Percentiles rank a stretch among this genome's conserved stretches.
Conservation (phyloP, 192 early-diverging fungal genomes). For the Phlyctochytrium arcticum region DNA sequence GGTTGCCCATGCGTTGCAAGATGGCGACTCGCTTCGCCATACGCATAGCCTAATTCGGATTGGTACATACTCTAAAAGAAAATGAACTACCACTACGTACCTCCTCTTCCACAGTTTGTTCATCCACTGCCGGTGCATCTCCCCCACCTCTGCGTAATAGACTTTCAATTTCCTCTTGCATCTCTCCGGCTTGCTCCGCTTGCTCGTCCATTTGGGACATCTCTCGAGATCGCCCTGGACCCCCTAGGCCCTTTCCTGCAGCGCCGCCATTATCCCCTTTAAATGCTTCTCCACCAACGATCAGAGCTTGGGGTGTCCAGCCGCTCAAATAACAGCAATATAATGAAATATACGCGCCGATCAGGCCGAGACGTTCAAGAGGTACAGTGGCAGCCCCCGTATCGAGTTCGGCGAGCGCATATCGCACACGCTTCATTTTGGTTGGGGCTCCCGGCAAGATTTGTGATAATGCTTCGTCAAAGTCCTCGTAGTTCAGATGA, state of each 20-base stretch:
- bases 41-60: neutral
- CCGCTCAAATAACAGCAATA: slow-evolving; percentile 27
- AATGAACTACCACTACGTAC: neutral
- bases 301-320: slow-evolving; percentile 37
- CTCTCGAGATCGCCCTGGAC: neutral
- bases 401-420: slow-evolving; percentile 32
- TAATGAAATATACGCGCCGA: slow-evolving; percentile 30
- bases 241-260: slow-evolving; percentile 1
- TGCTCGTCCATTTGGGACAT: neutral
- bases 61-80: neutral
- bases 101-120: slow-evolving; percentile 32
- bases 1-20: neutral
- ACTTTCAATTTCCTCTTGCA: slow-evolving; percentile 32
- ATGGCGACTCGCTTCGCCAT: neutral
- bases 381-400: slow-evolving; percentile 15
- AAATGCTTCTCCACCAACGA: slow-evolving; percentile 23
- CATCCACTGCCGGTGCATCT: slow-evolving; percentile 15
- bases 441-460: slow-evolving; percentile 28
- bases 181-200: neutral
- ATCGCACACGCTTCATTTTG: slow-evolving; percentile 25
- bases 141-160: slow-evolving; percentile 12
- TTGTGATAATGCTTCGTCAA: slow-evolving; percentile 37
- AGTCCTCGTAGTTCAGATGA: slow-evolving; percentile 33
- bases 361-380: slow-evolving; percentile 30
- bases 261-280: slow-evolving; percentile 32